Evolutionary conservation across 2,329 filamentous ascomycete genomes (phyloP), one percentile per base, ranked within the genome.

Genomic region (Didymellaceae sp.): DNA sequence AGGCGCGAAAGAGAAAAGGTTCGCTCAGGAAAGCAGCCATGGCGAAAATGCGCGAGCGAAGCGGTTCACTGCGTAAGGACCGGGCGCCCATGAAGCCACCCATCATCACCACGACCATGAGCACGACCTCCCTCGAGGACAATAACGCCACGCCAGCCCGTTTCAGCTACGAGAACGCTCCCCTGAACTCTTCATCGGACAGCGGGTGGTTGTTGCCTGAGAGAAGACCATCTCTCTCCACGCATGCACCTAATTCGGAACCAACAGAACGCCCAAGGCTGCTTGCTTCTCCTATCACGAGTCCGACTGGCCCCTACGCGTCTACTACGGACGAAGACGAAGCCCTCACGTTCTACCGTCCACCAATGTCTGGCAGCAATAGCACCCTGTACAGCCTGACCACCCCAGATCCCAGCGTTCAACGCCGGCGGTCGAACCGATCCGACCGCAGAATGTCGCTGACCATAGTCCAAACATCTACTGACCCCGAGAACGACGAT

Each of bases 271-370:
- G 57, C 51, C 57, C 72, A 56, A 61, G 72, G 58, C 59, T 68
- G 11, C 66, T 70, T 32, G 70, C 67, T 41, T 70, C 65, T 43
- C 66, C 54, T 42, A 66, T 79, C 32, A 77, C 80, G 21, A 83
- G 80, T 62, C 81, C 83, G 25, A 78, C 80, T 16, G 78, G 84
- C 51, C 81, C 82, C 11, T 81, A 89, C 65, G 82, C 86, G 28
- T 89, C 87, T 20, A 91, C 89, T 3, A 95, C 90, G 1, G 90
- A 95, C 68, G 91, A 96, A 52, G 91, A 96, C 55, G 90, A 95
- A 41, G 75, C 84, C 13, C 75, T 91, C 22, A 85, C 87, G 28
- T 86, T 92, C 61, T 71, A 70, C 41, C 73, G 67, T 6, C 72
- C 70, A 26, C 58, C 71, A 21, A 47, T 57, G 48, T 67, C 70